Evolutionary conservation across 805 yeast genomes (phyloP).

Genomic region (Yamadazyma phyllophila): DNA sequence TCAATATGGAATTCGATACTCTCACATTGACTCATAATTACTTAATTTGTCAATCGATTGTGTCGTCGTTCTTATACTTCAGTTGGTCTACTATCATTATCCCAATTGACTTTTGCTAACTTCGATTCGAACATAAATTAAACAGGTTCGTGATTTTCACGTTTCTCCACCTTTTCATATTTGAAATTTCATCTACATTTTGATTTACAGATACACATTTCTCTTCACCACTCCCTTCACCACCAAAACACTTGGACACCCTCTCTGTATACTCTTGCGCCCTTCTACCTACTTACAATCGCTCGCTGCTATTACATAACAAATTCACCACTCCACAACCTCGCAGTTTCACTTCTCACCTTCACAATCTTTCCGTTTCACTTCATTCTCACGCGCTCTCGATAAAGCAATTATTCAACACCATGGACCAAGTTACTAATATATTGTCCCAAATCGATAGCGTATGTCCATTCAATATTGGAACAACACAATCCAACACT

Average conservation of each 20-base stretch:
- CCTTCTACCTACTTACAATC: not conserved
- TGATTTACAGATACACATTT: not conserved
- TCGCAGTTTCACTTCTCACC: not conserved
- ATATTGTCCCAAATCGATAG: constrained; percentile 47
- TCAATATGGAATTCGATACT: too few relatives aligned
- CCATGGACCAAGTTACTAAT: constrained; percentile 41
- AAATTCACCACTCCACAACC: too few relatives aligned
- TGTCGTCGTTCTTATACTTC: too few relatives aligned
- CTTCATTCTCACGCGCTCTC: not conserved
- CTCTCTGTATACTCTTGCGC: not conserved
- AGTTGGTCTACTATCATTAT: too few relatives aligned
- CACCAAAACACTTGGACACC: too few relatives aligned
- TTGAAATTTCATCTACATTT: not conserved
- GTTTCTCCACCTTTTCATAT: not conserved
- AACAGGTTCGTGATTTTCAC: not conserved
- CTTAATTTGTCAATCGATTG: too few relatives aligned
- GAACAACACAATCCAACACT: constrained; percentile 3
- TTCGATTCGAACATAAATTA: too few relatives aligned
- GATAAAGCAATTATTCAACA: constrained; percentile 29
- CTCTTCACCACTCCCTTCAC: too few relatives aligned
- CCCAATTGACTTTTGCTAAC: too few relatives aligned
- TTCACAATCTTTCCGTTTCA: not conserved
- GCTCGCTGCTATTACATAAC: too few relatives aligned
- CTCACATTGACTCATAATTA: too few relatives aligned
- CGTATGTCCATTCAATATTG: constrained; percentile 31